Evolutionary conservation across 2,329 filamentous ascomycete genomes (phyloP).

Genomic region (Neonectria coccinea): DNA sequence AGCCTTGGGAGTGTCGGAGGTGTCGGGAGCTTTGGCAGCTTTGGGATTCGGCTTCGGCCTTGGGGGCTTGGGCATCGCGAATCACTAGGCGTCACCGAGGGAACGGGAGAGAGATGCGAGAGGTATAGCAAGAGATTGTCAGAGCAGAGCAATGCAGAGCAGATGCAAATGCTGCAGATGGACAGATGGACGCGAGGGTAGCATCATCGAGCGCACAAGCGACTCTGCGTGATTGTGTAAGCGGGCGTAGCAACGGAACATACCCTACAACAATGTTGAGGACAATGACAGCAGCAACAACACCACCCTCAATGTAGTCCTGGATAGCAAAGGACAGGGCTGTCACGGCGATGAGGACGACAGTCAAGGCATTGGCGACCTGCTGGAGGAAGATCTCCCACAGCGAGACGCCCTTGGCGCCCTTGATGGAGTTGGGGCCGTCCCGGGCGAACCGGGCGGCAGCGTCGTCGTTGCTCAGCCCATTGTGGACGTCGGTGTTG

Average conservation of each 20-base stretch:
- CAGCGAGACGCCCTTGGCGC: constrained; percentile 76
- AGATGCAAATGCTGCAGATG: constrained; percentile 3
- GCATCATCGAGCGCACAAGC: constrained; percentile 16
- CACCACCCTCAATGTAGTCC: constrained; percentile 73
- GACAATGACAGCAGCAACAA: constrained; percentile 72
- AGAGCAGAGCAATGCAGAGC: constrained; percentile 24
- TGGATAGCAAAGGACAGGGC: constrained; percentile 73
- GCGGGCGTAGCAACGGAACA: constrained; percentile 45
- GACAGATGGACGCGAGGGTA: constrained; percentile 34
- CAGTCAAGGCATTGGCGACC: constrained; percentile 80
- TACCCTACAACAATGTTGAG: constrained; percentile 76
- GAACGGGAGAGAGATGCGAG: constrained; percentile 33
- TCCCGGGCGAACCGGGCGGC: constrained; percentile 72
- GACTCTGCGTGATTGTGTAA: constrained; percentile 6
- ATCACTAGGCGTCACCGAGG: constrained; percentile 46
- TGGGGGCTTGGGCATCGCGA: constrained; percentile 42
- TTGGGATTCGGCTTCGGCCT: constrained; percentile 46
- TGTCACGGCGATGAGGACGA: constrained; percentile 81
- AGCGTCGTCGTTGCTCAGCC: constrained; percentile 72
- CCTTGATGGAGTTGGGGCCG: constrained; percentile 78
- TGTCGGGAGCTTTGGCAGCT: constrained; percentile 41
- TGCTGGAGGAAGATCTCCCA: constrained; percentile 83
- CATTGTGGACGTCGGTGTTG: constrained; percentile 64
- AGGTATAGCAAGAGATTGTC: constrained; percentile 38
- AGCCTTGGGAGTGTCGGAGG: constrained; percentile 40